These are phyloP conservation scores for Pelargonium fulgidum DNA, from an alignment of 441 rosid genomes.

Conservation along the genomic window DNA sequence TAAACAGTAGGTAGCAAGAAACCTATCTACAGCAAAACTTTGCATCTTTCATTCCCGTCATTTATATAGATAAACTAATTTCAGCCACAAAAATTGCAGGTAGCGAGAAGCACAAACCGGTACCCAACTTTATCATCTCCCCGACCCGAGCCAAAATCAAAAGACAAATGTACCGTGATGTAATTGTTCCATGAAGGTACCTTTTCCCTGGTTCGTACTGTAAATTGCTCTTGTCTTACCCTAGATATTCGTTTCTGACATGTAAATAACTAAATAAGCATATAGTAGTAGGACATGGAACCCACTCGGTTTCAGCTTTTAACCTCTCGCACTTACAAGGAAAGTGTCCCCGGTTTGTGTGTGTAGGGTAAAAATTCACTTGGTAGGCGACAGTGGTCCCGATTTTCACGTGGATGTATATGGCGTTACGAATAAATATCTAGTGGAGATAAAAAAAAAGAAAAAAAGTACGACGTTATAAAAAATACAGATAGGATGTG, in stretches of 20 bases:
- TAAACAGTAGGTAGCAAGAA: background rate
- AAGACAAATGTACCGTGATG: constrained; percentile 80
- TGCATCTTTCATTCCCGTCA: background rate
- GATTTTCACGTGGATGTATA: too few species aligned
- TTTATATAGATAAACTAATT: background rate
- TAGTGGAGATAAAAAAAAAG: too few species aligned
- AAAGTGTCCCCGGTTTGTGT: too few species aligned
- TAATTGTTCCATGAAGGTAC: constrained; percentile 32
- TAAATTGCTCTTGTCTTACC: constrained; percentile 34
- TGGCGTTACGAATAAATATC: too few species aligned
- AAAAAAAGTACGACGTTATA: too few species aligned
- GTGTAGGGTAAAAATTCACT: too few species aligned
- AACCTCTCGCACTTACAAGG: too few species aligned
- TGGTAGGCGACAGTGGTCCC: too few species aligned
- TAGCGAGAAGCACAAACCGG: constrained; percentile 45
- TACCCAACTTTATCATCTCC: constrained; percentile 40
- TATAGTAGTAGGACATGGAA: background rate
- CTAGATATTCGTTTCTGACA: background rate
- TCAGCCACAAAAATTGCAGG: constrained; percentile 33
- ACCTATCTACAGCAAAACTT: background rate
- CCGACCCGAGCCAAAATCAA: constrained; percentile 56
- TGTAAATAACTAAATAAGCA: background rate
- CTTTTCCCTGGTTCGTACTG: constrained; percentile 24
- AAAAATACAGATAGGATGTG: too few species aligned
- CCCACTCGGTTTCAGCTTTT: background rate